Base-by-base conservation (phyloP, 805 yeast species). In the Monosporozyma siamensis region DNA sequence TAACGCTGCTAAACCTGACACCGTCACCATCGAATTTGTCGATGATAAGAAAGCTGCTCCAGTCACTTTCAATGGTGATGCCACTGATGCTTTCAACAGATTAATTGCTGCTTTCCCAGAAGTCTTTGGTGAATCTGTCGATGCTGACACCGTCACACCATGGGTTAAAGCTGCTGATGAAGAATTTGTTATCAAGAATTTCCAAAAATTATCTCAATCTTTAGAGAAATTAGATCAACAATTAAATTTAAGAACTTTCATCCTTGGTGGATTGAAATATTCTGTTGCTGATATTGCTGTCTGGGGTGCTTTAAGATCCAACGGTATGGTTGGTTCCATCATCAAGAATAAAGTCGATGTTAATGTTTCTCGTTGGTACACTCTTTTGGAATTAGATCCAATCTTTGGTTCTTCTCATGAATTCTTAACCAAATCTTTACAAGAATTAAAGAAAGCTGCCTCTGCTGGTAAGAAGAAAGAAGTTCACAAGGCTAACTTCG, bases 241-340 rank as follows among this genome's bases (percentile, higher is more conserved):
- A 63, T 73, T 90, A 64, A 86, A 86, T 72, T 77, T 84, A 71
- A 77, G 95, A 59, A 76, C 96, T 6, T 89, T 76, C 60, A 61
- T 87, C 42, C 65, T 75, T 43, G 95, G 92, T 31, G 59, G 59
- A 6, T 72, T 78, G 65, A 51, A 68, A n/a, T 67, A 74, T 48
- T 69, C 94, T 11, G 63, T 79, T 35, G 92, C 95, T 41, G 98
- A 90, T 65, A 70, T 87, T 47, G 84, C 90, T 12, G 72, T 83
- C 17, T 90, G 97, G 97, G 97, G 97, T 64, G 85, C 82, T 39
- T 71, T 90, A 53, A 79, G 97, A 68, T 85, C 95, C 48, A 90
- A 92, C 63, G 87, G 95, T 42, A 81, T 90, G 61, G 85, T 89
- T 71, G 95, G 92, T 20, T 84, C 95, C 14, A 82, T 86, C 49